Conservation (phyloP, 257 asterid species). For the Przewalskia tangutica region DNA sequence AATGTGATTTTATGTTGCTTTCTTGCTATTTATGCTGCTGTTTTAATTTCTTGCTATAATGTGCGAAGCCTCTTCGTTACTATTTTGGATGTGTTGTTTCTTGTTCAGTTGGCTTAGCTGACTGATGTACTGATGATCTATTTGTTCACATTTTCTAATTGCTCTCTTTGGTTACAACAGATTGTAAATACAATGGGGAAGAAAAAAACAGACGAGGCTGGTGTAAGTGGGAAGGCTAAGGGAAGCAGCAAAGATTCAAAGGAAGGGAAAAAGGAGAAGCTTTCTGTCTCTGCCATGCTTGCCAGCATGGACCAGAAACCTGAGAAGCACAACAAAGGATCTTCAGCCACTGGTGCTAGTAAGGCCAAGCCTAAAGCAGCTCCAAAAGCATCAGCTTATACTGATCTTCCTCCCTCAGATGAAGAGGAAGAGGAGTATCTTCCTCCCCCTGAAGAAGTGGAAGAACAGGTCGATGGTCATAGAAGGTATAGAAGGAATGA, state of each 20-base stretch:
- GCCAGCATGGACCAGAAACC: constrained; percentile 55
- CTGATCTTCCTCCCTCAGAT: constrained; percentile 59
- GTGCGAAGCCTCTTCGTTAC: background rate
- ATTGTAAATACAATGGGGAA: constrained; percentile 37
- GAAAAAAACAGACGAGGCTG: constrained; percentile 51
- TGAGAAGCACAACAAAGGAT: constrained; percentile 51
- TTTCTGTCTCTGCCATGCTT: constrained; percentile 56
- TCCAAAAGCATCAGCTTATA: constrained; percentile 31
- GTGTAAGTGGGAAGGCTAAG: constrained; percentile 34
- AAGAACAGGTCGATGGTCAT: constrained; percentile 15
- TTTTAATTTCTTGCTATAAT: background rate
- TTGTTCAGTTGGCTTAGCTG: background rate
- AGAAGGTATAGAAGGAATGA: constrained; percentile 21
- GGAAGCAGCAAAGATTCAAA: constrained; percentile 34
- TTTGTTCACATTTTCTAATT: background rate
- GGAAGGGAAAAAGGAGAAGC: constrained; percentile 30
- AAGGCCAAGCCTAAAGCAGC: constrained; percentile 45
- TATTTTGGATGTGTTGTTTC: background rate
- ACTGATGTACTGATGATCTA: background rate
- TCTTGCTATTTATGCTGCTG: background rate
- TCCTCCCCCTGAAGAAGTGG: constrained; percentile 24
- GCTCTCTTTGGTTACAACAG: background rate
- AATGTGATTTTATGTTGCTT: background rate
- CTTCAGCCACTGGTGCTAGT: constrained; percentile 17
- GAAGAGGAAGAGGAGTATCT: constrained; percentile 39